Base-by-base conservation (phyloP, 306 rosid species). In the Canavalia ensiformis region DNA sequence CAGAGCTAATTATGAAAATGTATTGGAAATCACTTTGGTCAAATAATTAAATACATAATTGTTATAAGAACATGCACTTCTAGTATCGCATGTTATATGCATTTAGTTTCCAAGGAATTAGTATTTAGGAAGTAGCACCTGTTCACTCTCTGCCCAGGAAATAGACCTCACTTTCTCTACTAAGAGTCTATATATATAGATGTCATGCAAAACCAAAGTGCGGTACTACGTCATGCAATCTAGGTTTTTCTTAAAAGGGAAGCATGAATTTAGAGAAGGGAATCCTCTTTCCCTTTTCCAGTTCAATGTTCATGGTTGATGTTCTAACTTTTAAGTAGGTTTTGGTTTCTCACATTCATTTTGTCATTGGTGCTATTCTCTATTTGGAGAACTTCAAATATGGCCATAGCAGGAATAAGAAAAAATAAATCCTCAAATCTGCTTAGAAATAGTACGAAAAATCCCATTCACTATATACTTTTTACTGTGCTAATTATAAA, bases 211-310 rank as follows among this genome's bases (percentile, higher is more conserved):
- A 65, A 65, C 13, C 50, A 39, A 3, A 39, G 49, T 0, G 47
- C 4, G 7, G 4, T n/a, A 6, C 50, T 74, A 86, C 78, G 85
- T 90, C 88, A 85, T 87, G 83, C 90, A 87, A 54, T 62, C 57
- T 45, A 78, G 3, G 49, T 56, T 54, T 30, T 64, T 25, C 18
- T 62, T 71, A 5, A 71, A 72, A n/a, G 35, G 60, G 58, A 3
- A 59, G 25, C 9, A 18, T 13, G 60, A 44, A 66, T 78, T 64
- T 55, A 66, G 66, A 73, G 12, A 84, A 46, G 35, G 55, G 66
- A 69, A 35, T 31, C 47, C 12, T 49, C 60, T 54, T 62, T 46
- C 42, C 45, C 5, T 29, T 64, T 78, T 63, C 55, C 51, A 66
- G 54, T 34, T 37, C 37, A 37, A 71, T 30, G 49, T 60, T 34